These are phyloP conservation scores for Cynara cardunculus DNA, from an alignment of 129 eudicot species.

Conservation along the genomic window DNA sequence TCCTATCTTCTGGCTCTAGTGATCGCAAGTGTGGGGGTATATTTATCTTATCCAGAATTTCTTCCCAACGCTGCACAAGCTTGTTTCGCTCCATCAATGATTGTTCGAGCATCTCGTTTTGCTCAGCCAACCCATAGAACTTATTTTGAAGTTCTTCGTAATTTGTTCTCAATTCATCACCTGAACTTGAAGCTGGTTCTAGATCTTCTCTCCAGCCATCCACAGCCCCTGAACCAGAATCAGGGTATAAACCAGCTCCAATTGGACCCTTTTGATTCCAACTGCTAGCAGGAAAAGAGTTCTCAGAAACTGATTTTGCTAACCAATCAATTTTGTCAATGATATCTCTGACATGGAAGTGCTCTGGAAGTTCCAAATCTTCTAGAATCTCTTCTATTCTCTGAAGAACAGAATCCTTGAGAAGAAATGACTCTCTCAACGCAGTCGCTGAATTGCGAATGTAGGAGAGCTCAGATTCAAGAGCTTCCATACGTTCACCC, in stretches of 20 bases:
- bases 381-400: constrained; percentile 88
- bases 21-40: constrained; percentile 76
- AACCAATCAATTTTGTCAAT: constrained; percentile 90
- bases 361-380: constrained; percentile 87
- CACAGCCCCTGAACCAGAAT: constrained; percentile 39
- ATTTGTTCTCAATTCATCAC: constrained; percentile 60
- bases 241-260: constrained; percentile 59
- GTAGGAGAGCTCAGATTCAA: constrained; percentile 96
- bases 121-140: constrained; percentile 90
- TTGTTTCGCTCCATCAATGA: constrained; percentile 90
- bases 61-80: constrained; percentile 88
- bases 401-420: constrained; percentile 90
- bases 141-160: constrained; percentile 80
- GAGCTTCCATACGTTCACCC: constrained; percentile 98
- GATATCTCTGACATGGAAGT: constrained; percentile 71
- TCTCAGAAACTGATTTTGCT: constrained; percentile 68
- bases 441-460: constrained; percentile 99
- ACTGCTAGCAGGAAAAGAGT: constrained; percentile 43
- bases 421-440: constrained; percentile 82
- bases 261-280: constrained; percentile 57
- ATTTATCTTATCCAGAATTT: constrained; percentile 64
- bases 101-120: constrained; percentile 96
- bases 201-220: constrained; percentile 65
- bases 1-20: constrained; percentile 86
- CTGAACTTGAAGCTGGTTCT: constrained; percentile 35